Conservation (phyloP, 108 stramenopile species). For the Fragilaria crotonensis region DNA sequence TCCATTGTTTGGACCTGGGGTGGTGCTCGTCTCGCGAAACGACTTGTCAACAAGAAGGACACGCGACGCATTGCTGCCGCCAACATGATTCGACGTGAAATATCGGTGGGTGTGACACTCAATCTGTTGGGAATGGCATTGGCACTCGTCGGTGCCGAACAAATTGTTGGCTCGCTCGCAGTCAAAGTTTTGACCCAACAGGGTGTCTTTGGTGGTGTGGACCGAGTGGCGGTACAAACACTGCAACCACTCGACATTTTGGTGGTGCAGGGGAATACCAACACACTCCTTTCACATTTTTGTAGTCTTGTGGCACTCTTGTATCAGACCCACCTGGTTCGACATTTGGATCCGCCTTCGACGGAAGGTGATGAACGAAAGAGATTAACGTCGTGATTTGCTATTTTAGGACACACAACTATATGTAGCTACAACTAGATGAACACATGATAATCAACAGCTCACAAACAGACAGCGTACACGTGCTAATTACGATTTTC, state of each 20-base stretch:
- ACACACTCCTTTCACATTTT: conserved; percentile 86
- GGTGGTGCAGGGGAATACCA: conserved; percentile 92
- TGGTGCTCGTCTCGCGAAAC: conserved; percentile 50
- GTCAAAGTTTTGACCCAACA: conserved; percentile 74
- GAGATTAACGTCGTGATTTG: conserved; percentile 4
- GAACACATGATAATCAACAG: too few relatives aligned
- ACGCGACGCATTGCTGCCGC: conserved; percentile 49
- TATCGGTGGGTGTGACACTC: conserved; percentile 55
- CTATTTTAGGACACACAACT: too few relatives aligned
- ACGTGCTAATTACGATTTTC: too few relatives aligned
- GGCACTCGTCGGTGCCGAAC: conserved; percentile 77
- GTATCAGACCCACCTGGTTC: conserved; percentile 51
- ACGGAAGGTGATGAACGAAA: conserved; percentile 36
- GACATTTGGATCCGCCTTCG: conserved; percentile 60
- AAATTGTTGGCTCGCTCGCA: conserved; percentile 85
- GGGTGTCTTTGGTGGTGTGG: conserved; percentile 21
- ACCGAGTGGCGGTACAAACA: conserved; percentile 17
- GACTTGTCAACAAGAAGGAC: conserved; percentile 36
- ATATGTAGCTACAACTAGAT: too few relatives aligned
- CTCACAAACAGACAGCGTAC: too few relatives aligned
- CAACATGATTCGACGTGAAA: conserved; percentile 63
- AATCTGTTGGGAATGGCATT: conserved; percentile 83
- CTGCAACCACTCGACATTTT: conserved; percentile 84
- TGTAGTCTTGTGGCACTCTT: conserved; percentile 62
- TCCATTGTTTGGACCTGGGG: conserved; percentile 87